Base-by-base conservation (phyloP, 768 basidiomycete species). In the Lactarius quietus region DNA sequence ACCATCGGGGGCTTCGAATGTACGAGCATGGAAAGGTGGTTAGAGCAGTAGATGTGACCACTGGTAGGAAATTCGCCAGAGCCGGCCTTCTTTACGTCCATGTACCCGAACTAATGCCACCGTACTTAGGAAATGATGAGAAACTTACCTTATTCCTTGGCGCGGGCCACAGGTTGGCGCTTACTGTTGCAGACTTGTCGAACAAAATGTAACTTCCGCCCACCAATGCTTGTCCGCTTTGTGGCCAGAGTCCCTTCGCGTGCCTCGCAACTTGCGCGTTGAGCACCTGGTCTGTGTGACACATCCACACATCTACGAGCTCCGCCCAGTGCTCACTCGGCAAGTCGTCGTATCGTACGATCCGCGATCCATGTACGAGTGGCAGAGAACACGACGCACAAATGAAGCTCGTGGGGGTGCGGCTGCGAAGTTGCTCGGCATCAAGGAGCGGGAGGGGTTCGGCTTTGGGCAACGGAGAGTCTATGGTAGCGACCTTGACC, bases 271-370 rank as follows among this genome's bases (percentile, higher is more conserved):
- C 82, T 17, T 86, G 84, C 38, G 87, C 86, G 67, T 89, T 84
- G 57, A 98, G 78, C 51, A 84, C 86, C 78, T 96, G 94, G 72
- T 97, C 94, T 10, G 86, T 75, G 75, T 98, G 96, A 71, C 96
- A 98, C 90, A 98, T 94, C 96, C 96, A 98, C 8, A 95, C 90
- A 68, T 98, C 96, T 23, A 98, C 86, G 18, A 98, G 86, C 74
- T 98, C 96, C 68, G 93, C 89, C 96, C 96, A 98, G 71, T 98
- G 90, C 73, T 98, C 95, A 5, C 92, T 95, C 3, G 96, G 96
- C 15, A 98, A 79, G 73, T 97, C 95, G 43, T 87, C 84, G 75
- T 91, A 98, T 53, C 76, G 78, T 29, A 65, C 67, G 23, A 85
- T 73, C 48, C 76, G 78, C 6, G 84, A 75, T 0, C 82, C 76